These are phyloP conservation scores for Rhodamnia rubescens DNA, from an alignment of 345 rosid species.

Conservation along the genomic window DNA sequence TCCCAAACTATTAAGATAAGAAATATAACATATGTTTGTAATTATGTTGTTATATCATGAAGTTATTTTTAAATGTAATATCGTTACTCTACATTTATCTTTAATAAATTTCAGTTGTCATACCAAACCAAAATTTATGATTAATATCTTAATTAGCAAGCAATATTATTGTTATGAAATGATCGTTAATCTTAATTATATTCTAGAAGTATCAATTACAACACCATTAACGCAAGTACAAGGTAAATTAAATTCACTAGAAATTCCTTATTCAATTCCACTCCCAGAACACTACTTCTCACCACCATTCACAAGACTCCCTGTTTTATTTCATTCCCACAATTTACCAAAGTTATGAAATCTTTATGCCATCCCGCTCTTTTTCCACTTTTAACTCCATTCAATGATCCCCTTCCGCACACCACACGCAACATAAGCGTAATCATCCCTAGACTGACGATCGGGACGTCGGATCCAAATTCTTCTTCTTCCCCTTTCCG, in stretches of 20 bases:
- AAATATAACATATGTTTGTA: no score
- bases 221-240: neutral
- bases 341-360: neutral
- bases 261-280: neutral
- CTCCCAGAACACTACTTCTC: neutral
- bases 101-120: neutral
- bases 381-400: no score
- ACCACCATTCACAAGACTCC: neutral
- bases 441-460: neutral
- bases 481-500: neutral
- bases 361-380: neutral
- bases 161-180: neutral
- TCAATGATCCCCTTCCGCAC: neutral
- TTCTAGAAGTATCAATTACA: neutral
- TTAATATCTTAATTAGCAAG: neutral
- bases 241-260: neutral
- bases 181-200: neutral
- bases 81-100: neutral
- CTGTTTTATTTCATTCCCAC: neutral
- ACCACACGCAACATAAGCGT: neutral
- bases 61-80: neutral
- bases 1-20: neutral
- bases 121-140: neutral
- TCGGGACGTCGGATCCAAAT: neutral
- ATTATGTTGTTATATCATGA: no score